These are phyloP conservation scores for Allomyces macrogynus DNA, from an alignment of 192 early-diverging fungal species.

Conservation along the genomic window DNA sequence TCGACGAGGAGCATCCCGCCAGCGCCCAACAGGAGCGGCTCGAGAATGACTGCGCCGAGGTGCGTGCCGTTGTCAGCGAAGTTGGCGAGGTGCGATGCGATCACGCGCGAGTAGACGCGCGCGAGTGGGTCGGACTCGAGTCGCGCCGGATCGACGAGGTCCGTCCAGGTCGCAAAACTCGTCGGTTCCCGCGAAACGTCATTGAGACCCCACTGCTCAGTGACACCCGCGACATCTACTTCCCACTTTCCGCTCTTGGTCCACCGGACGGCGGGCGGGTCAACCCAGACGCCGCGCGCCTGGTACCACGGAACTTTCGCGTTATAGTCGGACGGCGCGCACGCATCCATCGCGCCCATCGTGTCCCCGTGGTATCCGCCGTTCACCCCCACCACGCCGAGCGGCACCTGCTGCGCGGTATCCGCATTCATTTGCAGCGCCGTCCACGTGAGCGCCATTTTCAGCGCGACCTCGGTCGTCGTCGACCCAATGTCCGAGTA, in stretches of 20 bases:
- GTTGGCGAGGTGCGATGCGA: constrained; percentile 13
- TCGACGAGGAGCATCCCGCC: constrained; percentile 70
- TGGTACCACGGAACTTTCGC: constrained; percentile 45
- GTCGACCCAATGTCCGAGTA: constrained; percentile 67
- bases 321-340: constrained; percentile 50
- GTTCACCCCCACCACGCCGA: constrained; percentile 43
- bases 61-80: constrained; percentile 16
- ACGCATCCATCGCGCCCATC: constrained; percentile 65
- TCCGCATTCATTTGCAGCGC: constrained; percentile 14
- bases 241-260: constrained; percentile 9
- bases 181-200: not conserved
- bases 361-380: constrained; percentile 78
- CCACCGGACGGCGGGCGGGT: constrained; percentile 33
- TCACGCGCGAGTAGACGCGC: constrained; percentile 19
- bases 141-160: constrained; percentile 2
- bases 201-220: not conserved
- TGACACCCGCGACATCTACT: too few relatives aligned
- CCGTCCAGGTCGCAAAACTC: not conserved
- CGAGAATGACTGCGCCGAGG: constrained; percentile 44
- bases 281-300: constrained; percentile 45
- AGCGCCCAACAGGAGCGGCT: constrained; percentile 60
- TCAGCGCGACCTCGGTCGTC: constrained; percentile 58
- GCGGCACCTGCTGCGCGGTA: constrained; percentile 6
- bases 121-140: constrained; percentile 5
- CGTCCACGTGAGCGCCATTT: constrained; percentile 44